Percentiles rank a stretch among this genome's conserved stretches.
Evolutionary conservation across 1,284 basidiomycete species (phyloP).

Genomic region (Trichosporon sp.): DNA sequence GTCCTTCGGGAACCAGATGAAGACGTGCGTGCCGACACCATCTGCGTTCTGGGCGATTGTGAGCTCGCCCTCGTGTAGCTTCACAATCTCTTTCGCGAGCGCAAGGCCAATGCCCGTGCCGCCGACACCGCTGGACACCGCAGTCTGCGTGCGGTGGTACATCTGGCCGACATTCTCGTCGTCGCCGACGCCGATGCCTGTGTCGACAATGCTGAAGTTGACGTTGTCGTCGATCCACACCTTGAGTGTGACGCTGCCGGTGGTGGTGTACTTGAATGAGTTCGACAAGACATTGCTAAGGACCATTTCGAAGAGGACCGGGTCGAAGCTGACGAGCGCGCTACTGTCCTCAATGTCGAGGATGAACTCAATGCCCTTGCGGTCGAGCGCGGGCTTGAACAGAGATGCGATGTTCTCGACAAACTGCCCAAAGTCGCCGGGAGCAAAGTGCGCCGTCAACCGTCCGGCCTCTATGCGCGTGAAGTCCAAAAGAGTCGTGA

Average conservation of each 20-base stretch:
- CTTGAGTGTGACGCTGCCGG: conserved; percentile 19
- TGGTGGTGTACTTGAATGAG: conserved; percentile 30
- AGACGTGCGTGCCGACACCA: neutral
- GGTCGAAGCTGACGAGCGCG: conserved; percentile 33
- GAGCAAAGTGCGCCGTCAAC: conserved; percentile 31
- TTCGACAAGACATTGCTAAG: conserved; percentile 36
- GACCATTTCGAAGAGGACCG: conserved; percentile 43
- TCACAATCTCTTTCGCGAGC: conserved; percentile 43
- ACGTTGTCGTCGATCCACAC: conserved; percentile 21
- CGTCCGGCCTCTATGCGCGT: conserved; percentile 31
- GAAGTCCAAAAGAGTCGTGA: conserved; percentile 33
- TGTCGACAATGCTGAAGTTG: conserved; percentile 35
- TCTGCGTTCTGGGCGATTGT: conserved; percentile 21
- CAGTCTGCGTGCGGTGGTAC: conserved; percentile 14
- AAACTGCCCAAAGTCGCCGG: conserved; percentile 31
- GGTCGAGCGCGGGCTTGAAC: conserved; percentile 31
- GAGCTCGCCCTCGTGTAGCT: conserved; percentile 47
- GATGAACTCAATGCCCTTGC: conserved; percentile 26
- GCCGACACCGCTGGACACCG: conserved; percentile 9
- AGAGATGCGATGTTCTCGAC: conserved; percentile 37
- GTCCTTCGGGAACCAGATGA: conserved; percentile 5
- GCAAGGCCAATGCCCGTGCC: conserved; percentile 13
- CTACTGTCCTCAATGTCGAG: conserved; percentile 22
- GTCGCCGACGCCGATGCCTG: conserved; percentile 38
- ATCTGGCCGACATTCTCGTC: conserved; percentile 13